Evolutionary conservation across 257 asterid genomes (phyloP).

Genomic region (Primulina tabacum): DNA sequence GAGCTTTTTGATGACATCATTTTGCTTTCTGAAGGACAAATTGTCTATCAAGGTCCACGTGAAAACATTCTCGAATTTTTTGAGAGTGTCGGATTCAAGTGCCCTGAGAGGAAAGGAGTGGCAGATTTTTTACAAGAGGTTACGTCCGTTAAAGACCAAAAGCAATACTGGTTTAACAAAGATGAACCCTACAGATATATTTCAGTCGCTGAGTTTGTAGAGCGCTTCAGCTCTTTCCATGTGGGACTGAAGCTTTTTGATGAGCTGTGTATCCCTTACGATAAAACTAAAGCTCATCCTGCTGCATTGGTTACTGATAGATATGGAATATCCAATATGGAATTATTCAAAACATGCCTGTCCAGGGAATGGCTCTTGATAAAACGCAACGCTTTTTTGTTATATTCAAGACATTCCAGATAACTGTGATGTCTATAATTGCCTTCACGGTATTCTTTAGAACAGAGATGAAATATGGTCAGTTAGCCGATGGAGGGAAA

Average conservation of each 20-base stretch:
- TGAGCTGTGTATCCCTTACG: conserved; percentile 71
- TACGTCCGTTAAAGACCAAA: conserved; percentile 84
- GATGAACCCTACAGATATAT: conserved; percentile 58
- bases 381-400: conserved; percentile 75
- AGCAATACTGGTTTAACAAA: conserved; percentile 80
- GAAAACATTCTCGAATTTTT: conserved; percentile 75
- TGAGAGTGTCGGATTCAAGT: conserved; percentile 76
- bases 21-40: conserved; percentile 75
- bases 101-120: conserved; percentile 91
- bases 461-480: conserved; percentile 77
- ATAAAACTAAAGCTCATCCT: conserved; percentile 66
- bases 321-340: conserved; percentile 82
- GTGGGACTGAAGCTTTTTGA: conserved; percentile 60
- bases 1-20: conserved; percentile 87
- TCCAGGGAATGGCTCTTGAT: conserved; percentile 91
- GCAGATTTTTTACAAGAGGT: conserved; percentile 98
- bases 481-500: conserved; percentile 64
- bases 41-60: conserved; percentile 93
- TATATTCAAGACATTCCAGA: conserved; percentile 82
- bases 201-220: conserved; percentile 65
- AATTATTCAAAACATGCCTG: conserved; percentile 67
- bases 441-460: conserved; percentile 86
- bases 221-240: conserved; percentile 63
- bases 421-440: conserved; percentile 80
- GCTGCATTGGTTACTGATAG: conserved; percentile 87